Conservation (phyloP, 2,329 filamentous ascomycete species). For the Fusarium bulbicola region DNA sequence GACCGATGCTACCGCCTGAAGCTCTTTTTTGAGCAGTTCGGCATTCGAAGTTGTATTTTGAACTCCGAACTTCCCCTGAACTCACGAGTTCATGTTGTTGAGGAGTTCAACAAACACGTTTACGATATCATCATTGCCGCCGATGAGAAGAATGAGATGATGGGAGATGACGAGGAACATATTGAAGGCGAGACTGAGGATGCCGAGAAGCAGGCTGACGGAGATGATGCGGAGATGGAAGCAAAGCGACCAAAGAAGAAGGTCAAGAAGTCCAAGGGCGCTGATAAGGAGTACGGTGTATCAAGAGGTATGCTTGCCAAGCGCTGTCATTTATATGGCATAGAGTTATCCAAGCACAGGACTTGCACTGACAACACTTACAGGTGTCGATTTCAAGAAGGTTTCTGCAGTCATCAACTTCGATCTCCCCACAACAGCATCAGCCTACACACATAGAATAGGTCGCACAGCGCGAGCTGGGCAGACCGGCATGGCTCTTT, state of each 20-base stretch:
- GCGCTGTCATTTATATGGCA: neutral
- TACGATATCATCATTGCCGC: slow-evolving; percentile 99
- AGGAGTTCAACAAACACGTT: slow-evolving; percentile 95
- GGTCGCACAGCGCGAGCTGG: slow-evolving; percentile 92
- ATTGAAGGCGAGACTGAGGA: slow-evolving; percentile 48
- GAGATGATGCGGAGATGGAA: slow-evolving; percentile 44
- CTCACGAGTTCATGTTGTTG: slow-evolving; percentile 90
- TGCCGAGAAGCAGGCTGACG: slow-evolving; percentile 15
- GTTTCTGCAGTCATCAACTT: slow-evolving; percentile 97
- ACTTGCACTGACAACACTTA: slow-evolving; percentile 6
- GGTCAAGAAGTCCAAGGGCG: slow-evolving; percentile 65
- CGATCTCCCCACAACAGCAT: slow-evolving; percentile 86
- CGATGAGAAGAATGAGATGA: slow-evolving; percentile 87
- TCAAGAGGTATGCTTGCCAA: slow-evolving; percentile 71
- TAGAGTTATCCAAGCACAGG: neutral
- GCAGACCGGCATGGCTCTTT: slow-evolving; percentile 93
- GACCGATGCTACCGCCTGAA: slow-evolving; percentile 91
- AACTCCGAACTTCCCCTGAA: slow-evolving; percentile 96
- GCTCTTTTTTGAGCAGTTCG: slow-evolving; percentile 96
- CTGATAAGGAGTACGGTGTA: slow-evolving; percentile 91
- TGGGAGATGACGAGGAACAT: slow-evolving; percentile 70
- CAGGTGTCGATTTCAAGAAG: slow-evolving; percentile 91
- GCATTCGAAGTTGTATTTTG: slow-evolving; percentile 89
- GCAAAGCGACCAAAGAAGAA: slow-evolving; percentile 46
- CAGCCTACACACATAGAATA: slow-evolving; percentile 97